Evolutionary conservation across 768 basidiomycete genomes (phyloP), one percentile per base, ranked within the genome.

Genomic region (Leucogyrophana mollusca): DNA sequence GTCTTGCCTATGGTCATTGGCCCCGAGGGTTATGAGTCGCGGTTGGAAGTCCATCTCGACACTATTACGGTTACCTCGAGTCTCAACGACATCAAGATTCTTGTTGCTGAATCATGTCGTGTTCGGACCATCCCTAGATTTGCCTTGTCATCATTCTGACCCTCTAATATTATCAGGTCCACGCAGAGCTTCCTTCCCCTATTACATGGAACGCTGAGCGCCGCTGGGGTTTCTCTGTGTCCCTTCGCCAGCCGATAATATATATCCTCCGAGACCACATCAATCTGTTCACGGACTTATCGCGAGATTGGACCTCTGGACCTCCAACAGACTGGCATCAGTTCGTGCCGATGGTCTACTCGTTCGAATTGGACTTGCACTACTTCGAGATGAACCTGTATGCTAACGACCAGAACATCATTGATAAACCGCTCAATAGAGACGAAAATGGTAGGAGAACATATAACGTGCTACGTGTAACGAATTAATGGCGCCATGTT

Each of bases 391-490:
- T 95, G 40, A 86, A 87, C 55, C 61, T 90, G 20, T 94, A 90
- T 59, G 82, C 90, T 42, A 98, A 98, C 59, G 95, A 98, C 64
- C 92, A 93, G 59, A 98, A 98, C 59, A 91, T 98, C 59, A 89
- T 98, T 40, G 92, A 96, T 70, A 89, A 87, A 50, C 92, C 94
- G 3, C 68, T 85, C 25, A 71, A 83, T 46, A 71, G 68, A 46
- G 87, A 92, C n/a, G 88, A 92, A 55, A 97, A 98, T 61, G 84
- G 93, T 93, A 56, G n/a, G n/a, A n/a, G n/a, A 45, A 65, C 52
- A 30, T 14, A 34, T 18, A n/a, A 4, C 14, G 20, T 40, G 17
- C 40, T 24, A n/a, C 38, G 41, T 37, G 25, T n/a, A 7, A 25
- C 39, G 44, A 32, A 27, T 32, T 40, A 34, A n/a, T 22, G 16